Evolutionary conservation across 2,329 filamentous ascomycete species (phyloP).

Genomic region (Helminthosporium solani): DNA sequence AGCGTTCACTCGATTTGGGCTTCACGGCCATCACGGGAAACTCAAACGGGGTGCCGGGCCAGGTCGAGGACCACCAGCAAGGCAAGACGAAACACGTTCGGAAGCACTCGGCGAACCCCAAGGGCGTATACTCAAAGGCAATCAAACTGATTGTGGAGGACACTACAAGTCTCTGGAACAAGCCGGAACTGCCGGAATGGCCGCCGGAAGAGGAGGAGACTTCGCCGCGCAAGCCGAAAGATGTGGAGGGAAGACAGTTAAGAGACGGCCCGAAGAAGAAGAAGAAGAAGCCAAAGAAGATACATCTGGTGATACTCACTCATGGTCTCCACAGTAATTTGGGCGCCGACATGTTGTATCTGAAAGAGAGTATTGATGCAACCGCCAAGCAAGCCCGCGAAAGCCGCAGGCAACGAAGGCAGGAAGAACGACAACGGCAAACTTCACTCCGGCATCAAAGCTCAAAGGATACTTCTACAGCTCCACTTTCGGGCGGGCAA

Average conservation of each 20-base stretch:
- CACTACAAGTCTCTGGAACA: constrained; percentile 88
- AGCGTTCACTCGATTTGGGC: constrained; percentile 73
- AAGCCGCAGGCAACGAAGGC: constrained; percentile 62
- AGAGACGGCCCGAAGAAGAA: constrained; percentile 58
- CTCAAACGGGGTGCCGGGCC: constrained; percentile 57
- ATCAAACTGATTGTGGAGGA: constrained; percentile 80
- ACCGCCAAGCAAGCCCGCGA: constrained; percentile 72
- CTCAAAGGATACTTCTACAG: constrained; percentile 40
- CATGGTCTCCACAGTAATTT: constrained; percentile 96
- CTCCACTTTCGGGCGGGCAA: constrained; percentile 52
- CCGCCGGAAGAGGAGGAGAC: constrained; percentile 36
- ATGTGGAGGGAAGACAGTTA: constrained; percentile 19
- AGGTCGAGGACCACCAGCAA: constrained; percentile 74
- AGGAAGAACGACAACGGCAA: constrained; percentile 26
- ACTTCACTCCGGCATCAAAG: constrained; percentile 1
- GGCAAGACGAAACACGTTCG: constrained; percentile 54
- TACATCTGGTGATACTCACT: constrained; percentile 89
- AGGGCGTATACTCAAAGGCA: constrained; percentile 82
- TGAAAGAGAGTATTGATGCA: constrained; percentile 96
- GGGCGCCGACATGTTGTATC: constrained; percentile 91
- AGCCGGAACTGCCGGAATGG: constrained; percentile 74
- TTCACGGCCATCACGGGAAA: constrained; percentile 57
- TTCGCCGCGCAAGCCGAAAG: constrained; percentile 23
- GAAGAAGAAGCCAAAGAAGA: constrained; percentile 71
- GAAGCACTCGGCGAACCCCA: constrained; percentile 62